phyloP scores from a whole-genome alignment of 2,329 filamentous ascomycete species.

The Xylariaceae sp. region DNA sequence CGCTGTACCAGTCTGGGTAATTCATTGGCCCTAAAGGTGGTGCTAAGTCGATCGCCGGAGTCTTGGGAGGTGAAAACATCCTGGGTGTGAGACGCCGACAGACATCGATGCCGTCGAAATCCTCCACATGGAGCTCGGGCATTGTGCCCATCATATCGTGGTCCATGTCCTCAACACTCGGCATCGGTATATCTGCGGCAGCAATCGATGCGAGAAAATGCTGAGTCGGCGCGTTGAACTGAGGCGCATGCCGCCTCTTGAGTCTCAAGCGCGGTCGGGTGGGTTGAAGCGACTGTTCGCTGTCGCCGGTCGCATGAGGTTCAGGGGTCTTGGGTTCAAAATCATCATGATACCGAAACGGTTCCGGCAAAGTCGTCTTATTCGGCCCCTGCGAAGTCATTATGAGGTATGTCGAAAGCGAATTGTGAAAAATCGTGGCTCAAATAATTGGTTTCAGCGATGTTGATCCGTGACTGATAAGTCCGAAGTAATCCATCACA shows the following conservation, averaged over 20 bases:
- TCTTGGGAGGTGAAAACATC: conserved; percentile 53
- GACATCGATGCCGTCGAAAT: conserved; percentile 30
- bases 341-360: conserved; percentile 36
- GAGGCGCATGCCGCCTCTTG: conserved; percentile 50
- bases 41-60: conserved; percentile 46
- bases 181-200: conserved; percentile 58
- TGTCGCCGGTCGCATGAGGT: conserved; percentile 37
- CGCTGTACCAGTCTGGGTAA: conserved; percentile 56
- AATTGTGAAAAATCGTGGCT: background rate
- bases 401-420: conserved; percentile 7
- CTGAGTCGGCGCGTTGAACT: conserved; percentile 53
- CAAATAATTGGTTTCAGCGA: conserved; percentile 7
- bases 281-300: conserved; percentile 39
- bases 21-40: conserved; percentile 42
- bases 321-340: conserved; percentile 49
- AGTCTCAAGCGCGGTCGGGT: conserved; percentile 51
- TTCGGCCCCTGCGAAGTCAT: conserved; percentile 44
- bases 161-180: conserved; percentile 55
- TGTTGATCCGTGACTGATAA: conserved; percentile 9
- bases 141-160: conserved; percentile 41
- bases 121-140: conserved; percentile 34
- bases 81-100: conserved; percentile 36
- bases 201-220: conserved; percentile 64
- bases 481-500: conserved; percentile 18
- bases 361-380: conserved; percentile 41